These are phyloP conservation scores for Microdochium trichocladiopsis DNA, from an alignment of 2,329 filamentous ascomycete genomes.

Conservation along the genomic window DNA sequence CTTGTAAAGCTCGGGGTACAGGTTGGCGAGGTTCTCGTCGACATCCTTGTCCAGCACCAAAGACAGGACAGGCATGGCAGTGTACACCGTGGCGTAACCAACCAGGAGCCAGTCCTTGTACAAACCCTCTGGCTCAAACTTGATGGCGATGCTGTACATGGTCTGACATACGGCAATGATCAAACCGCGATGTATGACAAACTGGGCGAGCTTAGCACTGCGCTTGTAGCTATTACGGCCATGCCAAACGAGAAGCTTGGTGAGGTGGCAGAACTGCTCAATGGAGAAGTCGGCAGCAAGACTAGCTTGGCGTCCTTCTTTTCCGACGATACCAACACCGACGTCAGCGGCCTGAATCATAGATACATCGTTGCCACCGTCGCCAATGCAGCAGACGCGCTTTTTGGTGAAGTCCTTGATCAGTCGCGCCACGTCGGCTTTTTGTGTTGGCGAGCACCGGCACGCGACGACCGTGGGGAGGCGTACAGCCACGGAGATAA, in stretches of 20 bases:
- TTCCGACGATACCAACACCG: slow-evolving; percentile 95
- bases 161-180: slow-evolving; percentile 96
- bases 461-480: slow-evolving; percentile 92
- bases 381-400: slow-evolving; percentile 93
- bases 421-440: slow-evolving; percentile 84
- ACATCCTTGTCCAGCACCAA: slow-evolving; percentile 93
- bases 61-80: slow-evolving; percentile 85
- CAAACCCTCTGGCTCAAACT: slow-evolving; percentile 87
- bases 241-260: slow-evolving; percentile 98
- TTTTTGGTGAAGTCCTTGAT: slow-evolving; percentile 92
- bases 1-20: slow-evolving; percentile 97
- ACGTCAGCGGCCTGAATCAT: slow-evolving; percentile 99
- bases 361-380: slow-evolving; percentile 95
- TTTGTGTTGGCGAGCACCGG: slow-evolving; percentile 93
- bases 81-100: slow-evolving; percentile 94
- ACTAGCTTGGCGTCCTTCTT: slow-evolving; percentile 91
- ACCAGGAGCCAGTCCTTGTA: slow-evolving; percentile 97
- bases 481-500: slow-evolving; percentile 80
- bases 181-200: slow-evolving; percentile 93
- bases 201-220: slow-evolving; percentile 90
- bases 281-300: slow-evolving; percentile 96
- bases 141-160: slow-evolving; percentile 89
- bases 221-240: slow-evolving; percentile 96
- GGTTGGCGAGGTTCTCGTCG: slow-evolving; percentile 83
- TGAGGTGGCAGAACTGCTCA: slow-evolving; percentile 88